phyloP scores from a whole-genome alignment of 306 rosid genomes.

The Nissolia schottii region DNA sequence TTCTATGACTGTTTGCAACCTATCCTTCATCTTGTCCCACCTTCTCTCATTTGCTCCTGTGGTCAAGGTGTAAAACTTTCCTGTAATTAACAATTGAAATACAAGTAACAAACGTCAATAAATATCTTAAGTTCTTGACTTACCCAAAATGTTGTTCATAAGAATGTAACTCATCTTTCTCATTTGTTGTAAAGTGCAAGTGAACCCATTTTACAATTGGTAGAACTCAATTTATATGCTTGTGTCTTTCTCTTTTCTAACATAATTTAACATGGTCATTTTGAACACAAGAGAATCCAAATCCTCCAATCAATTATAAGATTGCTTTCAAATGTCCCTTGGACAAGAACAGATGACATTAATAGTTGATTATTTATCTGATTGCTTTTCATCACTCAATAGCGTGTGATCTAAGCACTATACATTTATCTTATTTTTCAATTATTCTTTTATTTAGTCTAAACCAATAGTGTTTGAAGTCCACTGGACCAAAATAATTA shows the following conservation, averaged over 20 bases:
- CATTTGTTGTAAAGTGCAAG: background rate
- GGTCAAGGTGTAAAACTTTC: conserved; percentile 83
- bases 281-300: too few species aligned
- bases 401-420: background rate
- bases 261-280: too few species aligned
- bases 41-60: conserved; percentile 93
- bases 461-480: too few species aligned
- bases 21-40: conserved; percentile 96
- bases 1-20: conserved; percentile 59
- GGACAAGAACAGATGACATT: background rate
- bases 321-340: background rate
- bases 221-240: too few species aligned
- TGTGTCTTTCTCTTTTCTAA: background rate
- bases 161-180: background rate
- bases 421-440: background rate
- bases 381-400: background rate
- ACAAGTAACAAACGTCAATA: background rate
- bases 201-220: too few species aligned
- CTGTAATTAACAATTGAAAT: conserved; percentile 40
- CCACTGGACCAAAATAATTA: too few species aligned
- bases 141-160: background rate
- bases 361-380: background rate
- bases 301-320: background rate
- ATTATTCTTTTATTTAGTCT: too few species aligned
- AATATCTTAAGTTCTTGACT: background rate